phyloP scores from a whole-genome alignment of 2,329 filamentous ascomycete species.

The Cladophialophora chaetospira region DNA sequence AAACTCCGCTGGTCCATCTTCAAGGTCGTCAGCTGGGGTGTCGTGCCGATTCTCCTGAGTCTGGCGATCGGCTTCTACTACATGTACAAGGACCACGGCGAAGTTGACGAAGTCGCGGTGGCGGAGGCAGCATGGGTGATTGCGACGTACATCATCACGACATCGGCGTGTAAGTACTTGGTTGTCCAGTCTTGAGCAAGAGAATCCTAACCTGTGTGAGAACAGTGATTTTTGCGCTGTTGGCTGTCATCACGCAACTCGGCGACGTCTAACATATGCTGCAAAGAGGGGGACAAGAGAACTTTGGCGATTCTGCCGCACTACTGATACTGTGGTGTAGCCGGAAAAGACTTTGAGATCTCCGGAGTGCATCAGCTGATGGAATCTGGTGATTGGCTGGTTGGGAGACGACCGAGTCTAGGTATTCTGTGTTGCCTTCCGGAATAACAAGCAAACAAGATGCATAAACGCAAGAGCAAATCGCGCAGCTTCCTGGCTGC shows the following conservation, averaged over 20 bases:
- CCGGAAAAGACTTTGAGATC: too few species aligned
- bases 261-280: slow-evolving; percentile 16
- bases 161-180: slow-evolving; percentile 14
- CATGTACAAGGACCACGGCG: slow-evolving; percentile 22
- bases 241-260: slow-evolving; percentile 22
- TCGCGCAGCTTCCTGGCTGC: too few species aligned
- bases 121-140: slow-evolving; percentile 21
- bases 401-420: too few species aligned
- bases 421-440: too few species aligned
- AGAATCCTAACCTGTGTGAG: not conserved
- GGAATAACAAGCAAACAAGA: too few species aligned
- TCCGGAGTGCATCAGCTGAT: too few species aligned
- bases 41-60: slow-evolving; percentile 17
- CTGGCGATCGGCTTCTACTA: slow-evolving; percentile 19
- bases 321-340: too few species aligned
- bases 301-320: too few species aligned
- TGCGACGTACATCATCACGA: slow-evolving; percentile 18
- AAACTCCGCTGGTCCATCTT: slow-evolving; percentile 17
- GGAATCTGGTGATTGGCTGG: too few species aligned
- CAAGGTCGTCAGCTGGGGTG: slow-evolving; percentile 19
- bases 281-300: not conserved
- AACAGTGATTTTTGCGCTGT: slow-evolving; percentile 18
- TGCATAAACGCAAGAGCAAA: too few species aligned
- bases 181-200: not conserved
- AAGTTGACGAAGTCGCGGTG: slow-evolving; percentile 18